phyloP scores from a whole-genome alignment of 2,329 filamentous ascomycete genomes.

The Rhinocladiella similis region DNA sequence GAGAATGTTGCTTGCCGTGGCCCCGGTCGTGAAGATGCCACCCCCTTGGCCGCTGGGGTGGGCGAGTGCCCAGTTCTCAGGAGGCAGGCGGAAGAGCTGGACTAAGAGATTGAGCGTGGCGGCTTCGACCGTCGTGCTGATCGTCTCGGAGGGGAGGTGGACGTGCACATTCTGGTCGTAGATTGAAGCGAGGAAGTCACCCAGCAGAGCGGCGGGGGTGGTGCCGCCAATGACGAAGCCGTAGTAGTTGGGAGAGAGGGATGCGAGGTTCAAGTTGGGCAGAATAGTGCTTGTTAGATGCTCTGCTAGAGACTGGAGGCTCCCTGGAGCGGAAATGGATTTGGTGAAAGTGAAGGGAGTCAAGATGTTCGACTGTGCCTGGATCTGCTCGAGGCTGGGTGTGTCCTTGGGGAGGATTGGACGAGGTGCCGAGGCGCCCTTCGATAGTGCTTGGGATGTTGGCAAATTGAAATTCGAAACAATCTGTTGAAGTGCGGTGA shows the following conservation, averaged over 20 bases:
- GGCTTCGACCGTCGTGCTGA: slow-evolving; percentile 75
- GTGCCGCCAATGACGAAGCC: slow-evolving; percentile 85
- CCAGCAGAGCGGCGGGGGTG: slow-evolving; percentile 75
- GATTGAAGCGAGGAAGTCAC: slow-evolving; percentile 78
- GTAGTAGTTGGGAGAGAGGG: slow-evolving; percentile 70
- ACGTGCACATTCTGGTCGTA: slow-evolving; percentile 84
- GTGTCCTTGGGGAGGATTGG: neutral
- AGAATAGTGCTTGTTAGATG: slow-evolving; percentile 45
- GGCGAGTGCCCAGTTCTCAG: slow-evolving; percentile 50
- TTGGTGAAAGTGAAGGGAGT: neutral
- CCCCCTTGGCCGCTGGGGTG: slow-evolving; percentile 47
- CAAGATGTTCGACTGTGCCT: neutral
- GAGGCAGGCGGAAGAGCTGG: slow-evolving; percentile 62
- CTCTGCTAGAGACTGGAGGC: slow-evolving; percentile 7
- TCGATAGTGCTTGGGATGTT: neutral
- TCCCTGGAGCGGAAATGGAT: neutral
- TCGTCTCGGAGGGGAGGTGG: slow-evolving; percentile 73
- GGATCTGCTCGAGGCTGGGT: neutral
- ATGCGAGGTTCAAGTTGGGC: slow-evolving; percentile 65
- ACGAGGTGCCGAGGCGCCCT: neutral
- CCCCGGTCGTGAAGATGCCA: slow-evolving; percentile 75
- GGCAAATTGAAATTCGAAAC: neutral
- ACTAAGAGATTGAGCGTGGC: slow-evolving; percentile 68
- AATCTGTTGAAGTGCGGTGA: neutral
- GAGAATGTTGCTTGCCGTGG: slow-evolving; percentile 65